phyloP scores from a whole-genome alignment of 208 protist genomes.

The Trypanosoma lewisi region DNA sequence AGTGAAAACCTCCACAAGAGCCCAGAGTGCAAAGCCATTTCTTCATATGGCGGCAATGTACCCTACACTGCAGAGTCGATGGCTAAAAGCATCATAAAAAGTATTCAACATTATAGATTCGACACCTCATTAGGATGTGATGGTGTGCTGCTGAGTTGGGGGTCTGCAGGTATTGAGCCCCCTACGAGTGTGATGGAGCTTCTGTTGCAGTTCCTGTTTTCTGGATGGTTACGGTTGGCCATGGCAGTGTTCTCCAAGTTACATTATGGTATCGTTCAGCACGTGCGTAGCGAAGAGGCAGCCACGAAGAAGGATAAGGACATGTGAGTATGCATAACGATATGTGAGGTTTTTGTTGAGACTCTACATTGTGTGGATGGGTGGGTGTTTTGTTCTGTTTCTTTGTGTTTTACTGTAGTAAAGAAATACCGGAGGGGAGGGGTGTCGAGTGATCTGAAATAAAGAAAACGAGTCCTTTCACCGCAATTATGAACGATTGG shows the following conservation, averaged over 20 bases:
- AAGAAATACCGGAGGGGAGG: too few relatives aligned
- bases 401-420: too few relatives aligned
- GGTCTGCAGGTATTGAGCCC: slow-evolving; percentile 64
- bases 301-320: neutral
- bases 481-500: too few relatives aligned
- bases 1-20: slow-evolving; percentile 85
- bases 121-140: slow-evolving; percentile 75
- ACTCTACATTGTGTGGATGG: too few relatives aligned
- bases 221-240: slow-evolving; percentile 54
- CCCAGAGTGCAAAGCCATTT: slow-evolving; percentile 77
- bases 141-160: slow-evolving; percentile 50
- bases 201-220: slow-evolving; percentile 34
- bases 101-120: slow-evolving; percentile 74
- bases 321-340: neutral
- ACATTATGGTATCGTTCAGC: slow-evolving; percentile 77
- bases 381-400: too few relatives aligned
- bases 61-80: slow-evolving; percentile 58
- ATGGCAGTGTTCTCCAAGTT: slow-evolving; percentile 60
- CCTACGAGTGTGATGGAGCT: slow-evolving; percentile 50
- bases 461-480: too few relatives aligned
- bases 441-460: too few relatives aligned
- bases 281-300: slow-evolving; percentile 38
- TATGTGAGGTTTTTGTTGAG: neutral
- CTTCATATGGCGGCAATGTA: slow-evolving; percentile 59
- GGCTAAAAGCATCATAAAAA: slow-evolving; percentile 41